These are phyloP conservation scores for Salpingoeca rosetta DNA, from an alignment of 78 protist genomes.

Conservation along the genomic window DNA sequence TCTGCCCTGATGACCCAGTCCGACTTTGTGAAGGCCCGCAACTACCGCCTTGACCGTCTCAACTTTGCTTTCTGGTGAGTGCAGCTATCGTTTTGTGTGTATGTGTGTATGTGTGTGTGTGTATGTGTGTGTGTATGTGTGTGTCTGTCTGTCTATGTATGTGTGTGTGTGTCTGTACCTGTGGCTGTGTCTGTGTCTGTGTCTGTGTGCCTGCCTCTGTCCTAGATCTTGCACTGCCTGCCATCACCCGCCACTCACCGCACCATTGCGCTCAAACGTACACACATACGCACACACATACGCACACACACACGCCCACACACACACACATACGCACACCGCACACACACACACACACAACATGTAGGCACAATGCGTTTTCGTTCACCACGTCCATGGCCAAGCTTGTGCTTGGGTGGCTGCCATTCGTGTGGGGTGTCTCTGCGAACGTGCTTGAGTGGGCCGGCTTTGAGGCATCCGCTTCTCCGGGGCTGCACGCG, in stretches of 20 bases:
- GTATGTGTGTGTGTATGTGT: neutral
- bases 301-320: too few species aligned
- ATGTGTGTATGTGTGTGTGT: neutral
- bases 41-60: neutral
- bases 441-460: neutral
- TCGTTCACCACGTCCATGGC: neutral
- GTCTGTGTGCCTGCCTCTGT: neutral
- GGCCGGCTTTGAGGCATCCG: neutral
- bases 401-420: neutral
- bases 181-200: neutral
- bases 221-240: neutral
- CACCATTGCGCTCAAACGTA: too few species aligned
- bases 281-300: too few species aligned
- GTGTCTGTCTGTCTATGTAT: neutral
- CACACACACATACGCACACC: too few species aligned
- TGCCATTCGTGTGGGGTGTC: neutral
- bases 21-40: neutral
- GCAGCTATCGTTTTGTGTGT: neutral
- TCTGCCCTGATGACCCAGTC: too few species aligned
- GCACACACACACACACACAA: neutral
- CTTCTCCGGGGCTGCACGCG: neutral
- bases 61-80: neutral
- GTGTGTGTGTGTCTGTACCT: neutral
- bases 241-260: neutral
- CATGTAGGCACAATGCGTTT: neutral